phyloP scores from a whole-genome alignment of 805 yeast genomes.

The Candida takata region DNA sequence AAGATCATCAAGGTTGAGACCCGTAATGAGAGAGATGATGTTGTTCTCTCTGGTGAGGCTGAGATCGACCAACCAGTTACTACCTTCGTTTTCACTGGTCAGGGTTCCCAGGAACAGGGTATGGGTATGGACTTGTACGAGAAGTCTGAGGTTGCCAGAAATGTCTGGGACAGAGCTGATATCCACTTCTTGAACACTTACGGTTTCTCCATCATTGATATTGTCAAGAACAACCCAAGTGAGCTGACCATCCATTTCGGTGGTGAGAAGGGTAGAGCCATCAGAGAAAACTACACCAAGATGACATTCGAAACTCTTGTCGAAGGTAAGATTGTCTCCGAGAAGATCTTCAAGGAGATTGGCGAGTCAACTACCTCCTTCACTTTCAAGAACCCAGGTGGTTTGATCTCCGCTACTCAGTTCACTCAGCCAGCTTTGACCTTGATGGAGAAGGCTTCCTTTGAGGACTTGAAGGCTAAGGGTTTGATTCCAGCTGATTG shows the following conservation, averaged over 20 bases:
- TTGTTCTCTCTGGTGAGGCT: conserved; percentile 90
- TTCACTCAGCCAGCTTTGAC: conserved; percentile 99
- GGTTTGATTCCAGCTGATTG: conserved; percentile 92
- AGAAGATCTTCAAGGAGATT: conserved; percentile 92
- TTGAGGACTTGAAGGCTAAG: conserved; percentile 93
- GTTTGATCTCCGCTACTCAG: conserved; percentile 95
- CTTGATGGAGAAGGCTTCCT: conserved; percentile 97
- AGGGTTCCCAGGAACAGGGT: conserved; percentile 99
- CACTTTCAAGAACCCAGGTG: conserved; percentile 90
- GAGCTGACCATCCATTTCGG: conserved; percentile 95
- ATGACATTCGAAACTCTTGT: conserved; percentile 97
- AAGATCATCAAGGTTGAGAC: conserved; percentile 92
- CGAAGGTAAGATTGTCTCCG: conserved; percentile 77
- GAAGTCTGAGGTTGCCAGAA: conserved; percentile 83
- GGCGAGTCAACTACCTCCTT: conserved; percentile 72
- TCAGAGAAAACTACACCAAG: conserved; percentile 87
- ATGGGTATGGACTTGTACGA: conserved; percentile 99
- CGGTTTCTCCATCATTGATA: conserved; percentile 94
- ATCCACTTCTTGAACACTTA: conserved; percentile 84
- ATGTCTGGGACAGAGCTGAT: conserved; percentile 98
- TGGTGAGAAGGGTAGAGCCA: conserved; percentile 94
- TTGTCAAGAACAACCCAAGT: conserved; percentile 92
- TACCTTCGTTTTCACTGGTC: conserved; percentile 97
- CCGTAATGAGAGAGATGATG: conserved; percentile 71
- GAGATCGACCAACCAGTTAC: conserved; percentile 98